These are phyloP conservation scores for Cladobotryum mycophilum DNA, from an alignment of 2,329 filamentous ascomycete genomes.

Conservation along the genomic window DNA sequence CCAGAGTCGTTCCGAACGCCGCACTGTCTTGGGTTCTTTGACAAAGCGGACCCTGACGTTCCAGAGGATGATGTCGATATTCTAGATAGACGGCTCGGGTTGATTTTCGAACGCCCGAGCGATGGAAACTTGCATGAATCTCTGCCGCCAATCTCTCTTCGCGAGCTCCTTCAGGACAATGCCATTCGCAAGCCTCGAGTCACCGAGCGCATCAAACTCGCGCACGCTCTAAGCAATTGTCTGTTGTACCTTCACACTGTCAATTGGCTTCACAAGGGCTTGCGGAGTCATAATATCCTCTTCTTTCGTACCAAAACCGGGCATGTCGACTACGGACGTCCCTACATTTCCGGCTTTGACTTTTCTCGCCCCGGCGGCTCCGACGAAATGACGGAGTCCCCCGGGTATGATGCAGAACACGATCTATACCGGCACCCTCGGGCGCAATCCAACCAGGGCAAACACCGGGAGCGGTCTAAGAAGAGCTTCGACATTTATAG, in stretches of 20 bases:
- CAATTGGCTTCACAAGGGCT: constrained; percentile 54
- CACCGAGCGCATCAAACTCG: constrained; percentile 45
- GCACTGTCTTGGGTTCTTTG: constrained; percentile 45
- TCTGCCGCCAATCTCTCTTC: constrained; percentile 40
- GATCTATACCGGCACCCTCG: constrained; percentile 47
- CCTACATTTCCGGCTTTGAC: constrained; percentile 48
- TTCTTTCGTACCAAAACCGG: constrained; percentile 36
- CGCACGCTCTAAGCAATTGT: constrained; percentile 45
- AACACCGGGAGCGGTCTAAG: constrained; percentile 31
- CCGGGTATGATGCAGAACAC: constrained; percentile 36
- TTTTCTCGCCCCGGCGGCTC: constrained; percentile 44
- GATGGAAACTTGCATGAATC: constrained; percentile 29
- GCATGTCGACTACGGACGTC: constrained; percentile 32
- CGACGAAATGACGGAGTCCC: constrained; percentile 46
- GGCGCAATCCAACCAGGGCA: constrained; percentile 31
- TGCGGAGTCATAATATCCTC: constrained; percentile 47
- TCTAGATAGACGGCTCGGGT: constrained; percentile 40
- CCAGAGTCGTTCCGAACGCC: constrained; percentile 44
- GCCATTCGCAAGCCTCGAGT: constrained; percentile 39
- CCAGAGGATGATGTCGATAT: constrained; percentile 34
- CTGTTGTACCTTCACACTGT: constrained; percentile 50
- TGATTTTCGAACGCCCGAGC: constrained; percentile 46
- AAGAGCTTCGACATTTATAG: constrained; percentile 49
- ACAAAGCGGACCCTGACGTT: constrained; percentile 32
- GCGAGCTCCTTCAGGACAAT: constrained; percentile 35